Percentiles rank a stretch among this genome's conserved stretches.
Conservation (phyloP, 2,329 filamentous ascomycete species). For the Penicillium sp. region DNA sequence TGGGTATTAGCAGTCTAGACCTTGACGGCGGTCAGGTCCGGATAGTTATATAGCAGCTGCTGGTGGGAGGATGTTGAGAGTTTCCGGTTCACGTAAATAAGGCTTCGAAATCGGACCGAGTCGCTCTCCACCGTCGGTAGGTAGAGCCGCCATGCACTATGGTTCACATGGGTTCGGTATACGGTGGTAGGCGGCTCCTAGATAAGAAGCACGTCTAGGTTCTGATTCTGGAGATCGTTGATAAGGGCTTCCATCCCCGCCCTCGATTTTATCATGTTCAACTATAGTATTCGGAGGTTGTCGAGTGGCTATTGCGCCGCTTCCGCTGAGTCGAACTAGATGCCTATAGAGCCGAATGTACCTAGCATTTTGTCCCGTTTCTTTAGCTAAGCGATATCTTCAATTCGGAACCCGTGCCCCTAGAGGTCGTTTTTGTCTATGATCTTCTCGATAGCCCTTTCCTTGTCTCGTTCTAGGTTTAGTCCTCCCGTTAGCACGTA, state of each 20-base stretch:
- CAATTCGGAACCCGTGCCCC: too few species aligned
- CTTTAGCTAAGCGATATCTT: too few species aligned
- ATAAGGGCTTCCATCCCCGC: conserved; percentile 35
- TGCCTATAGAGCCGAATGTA: too few species aligned
- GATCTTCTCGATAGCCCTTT: too few species aligned
- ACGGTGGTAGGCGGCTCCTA: conserved; percentile 21
- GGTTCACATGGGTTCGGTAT: conserved; percentile 27
- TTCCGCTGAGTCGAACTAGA: too few species aligned
- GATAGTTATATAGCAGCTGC: conserved; percentile 31
- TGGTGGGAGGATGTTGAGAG: conserved; percentile 30
- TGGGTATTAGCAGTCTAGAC: conserved; percentile 23
- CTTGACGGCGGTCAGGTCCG: conserved; percentile 28
- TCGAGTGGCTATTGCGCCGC: too few species aligned
- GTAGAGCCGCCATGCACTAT: conserved; percentile 33
- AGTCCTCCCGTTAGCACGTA: too few species aligned
- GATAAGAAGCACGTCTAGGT: conserved; percentile 31
- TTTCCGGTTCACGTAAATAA: conserved; percentile 30
- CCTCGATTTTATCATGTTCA: conserved; percentile 30
- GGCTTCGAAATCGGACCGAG: conserved; percentile 21
- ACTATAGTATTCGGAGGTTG: conserved; percentile 20
- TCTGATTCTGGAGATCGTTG: conserved; percentile 29
- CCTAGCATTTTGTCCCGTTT: too few species aligned
- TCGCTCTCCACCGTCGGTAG: conserved; percentile 22
- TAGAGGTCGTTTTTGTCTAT: too few species aligned
- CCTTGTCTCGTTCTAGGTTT: too few species aligned